These are phyloP conservation scores for Streptanthus diversifolius DNA, from an alignment of 345 rosid genomes.

Conservation along the genomic window DNA sequence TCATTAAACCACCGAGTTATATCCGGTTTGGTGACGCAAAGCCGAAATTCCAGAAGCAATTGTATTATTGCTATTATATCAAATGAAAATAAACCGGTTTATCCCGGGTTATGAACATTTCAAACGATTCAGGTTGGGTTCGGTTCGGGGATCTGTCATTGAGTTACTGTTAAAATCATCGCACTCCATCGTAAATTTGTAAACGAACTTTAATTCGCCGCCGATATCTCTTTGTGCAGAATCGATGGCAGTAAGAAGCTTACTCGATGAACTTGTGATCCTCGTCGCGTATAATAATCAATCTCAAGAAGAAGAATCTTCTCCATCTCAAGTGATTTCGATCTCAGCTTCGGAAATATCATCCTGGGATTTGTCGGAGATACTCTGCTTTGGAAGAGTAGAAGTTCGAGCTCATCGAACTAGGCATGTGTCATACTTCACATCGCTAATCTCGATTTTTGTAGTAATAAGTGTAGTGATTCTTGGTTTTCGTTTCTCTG, in stretches of 20 bases:
- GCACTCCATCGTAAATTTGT: neutral
- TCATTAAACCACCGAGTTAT: neutral
- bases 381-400: conserved; percentile 42
- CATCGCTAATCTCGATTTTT: neutral
- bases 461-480: neutral
- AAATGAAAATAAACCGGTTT: neutral
- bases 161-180: neutral
- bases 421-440: conserved; percentile 34
- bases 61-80: too few species aligned
- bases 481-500: neutral
- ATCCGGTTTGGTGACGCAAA: neutral
- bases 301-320: conserved; percentile 21
- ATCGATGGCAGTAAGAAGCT: conserved; percentile 43
- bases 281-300: conserved; percentile 39
- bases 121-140: neutral
- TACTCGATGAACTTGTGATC: conserved; percentile 35
- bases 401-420: conserved; percentile 46
- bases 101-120: neutral
- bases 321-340: conserved; percentile 12
- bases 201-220: neutral
- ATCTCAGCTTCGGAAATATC: conserved; percentile 47
- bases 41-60: neutral
- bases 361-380: conserved; percentile 44
- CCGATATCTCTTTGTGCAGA: neutral
- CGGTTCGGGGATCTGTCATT: neutral